phyloP scores from a whole-genome alignment of 2,329 filamentous ascomycete species.

The Neobulgaria alba region DNA sequence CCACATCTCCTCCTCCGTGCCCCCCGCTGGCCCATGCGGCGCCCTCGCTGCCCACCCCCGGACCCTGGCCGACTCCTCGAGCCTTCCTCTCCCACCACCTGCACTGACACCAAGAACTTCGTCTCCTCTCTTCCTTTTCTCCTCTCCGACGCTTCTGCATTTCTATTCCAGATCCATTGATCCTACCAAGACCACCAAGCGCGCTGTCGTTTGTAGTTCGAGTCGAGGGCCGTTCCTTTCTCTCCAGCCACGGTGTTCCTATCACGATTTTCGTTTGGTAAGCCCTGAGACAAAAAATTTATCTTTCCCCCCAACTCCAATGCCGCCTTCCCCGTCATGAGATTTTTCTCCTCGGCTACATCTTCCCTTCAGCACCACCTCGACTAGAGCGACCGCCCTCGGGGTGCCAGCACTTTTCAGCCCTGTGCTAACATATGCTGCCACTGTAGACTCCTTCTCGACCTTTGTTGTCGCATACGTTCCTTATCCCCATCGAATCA shows the following conservation, averaged over 20 bases:
- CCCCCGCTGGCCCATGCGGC: conserved; percentile 1
- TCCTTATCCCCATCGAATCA: conserved; percentile 24
- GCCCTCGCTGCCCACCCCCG: too few species aligned
- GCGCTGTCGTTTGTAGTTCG: conserved; percentile 10
- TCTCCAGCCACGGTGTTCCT: conserved; percentile 13
- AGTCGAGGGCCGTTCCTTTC: conserved; percentile 21
- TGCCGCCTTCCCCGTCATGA: conserved; percentile 15
- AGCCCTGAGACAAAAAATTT: conserved; percentile 14
- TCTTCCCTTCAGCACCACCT: conserved; percentile 10
- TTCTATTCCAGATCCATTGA: conserved; percentile 6
- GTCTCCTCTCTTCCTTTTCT: neutral
- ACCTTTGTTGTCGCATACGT: conserved; percentile 17
- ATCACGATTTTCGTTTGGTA: conserved; percentile 20
- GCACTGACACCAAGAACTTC: conserved; percentile 1
- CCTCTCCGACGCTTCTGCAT: conserved; percentile 1
- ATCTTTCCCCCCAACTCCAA: conserved; percentile 6
- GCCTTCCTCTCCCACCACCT: neutral
- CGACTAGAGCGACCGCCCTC: neutral
- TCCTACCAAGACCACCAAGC: conserved; percentile 7
- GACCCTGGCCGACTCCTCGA: neutral
- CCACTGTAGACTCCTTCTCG: neutral
- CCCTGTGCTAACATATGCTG: neutral
- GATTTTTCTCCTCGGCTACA: conserved; percentile 20
- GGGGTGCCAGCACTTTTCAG: neutral
- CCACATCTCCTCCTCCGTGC: neutral